Conservation (phyloP, 768 basidiomycete genomes). For the Boletus fagicola region DNA sequence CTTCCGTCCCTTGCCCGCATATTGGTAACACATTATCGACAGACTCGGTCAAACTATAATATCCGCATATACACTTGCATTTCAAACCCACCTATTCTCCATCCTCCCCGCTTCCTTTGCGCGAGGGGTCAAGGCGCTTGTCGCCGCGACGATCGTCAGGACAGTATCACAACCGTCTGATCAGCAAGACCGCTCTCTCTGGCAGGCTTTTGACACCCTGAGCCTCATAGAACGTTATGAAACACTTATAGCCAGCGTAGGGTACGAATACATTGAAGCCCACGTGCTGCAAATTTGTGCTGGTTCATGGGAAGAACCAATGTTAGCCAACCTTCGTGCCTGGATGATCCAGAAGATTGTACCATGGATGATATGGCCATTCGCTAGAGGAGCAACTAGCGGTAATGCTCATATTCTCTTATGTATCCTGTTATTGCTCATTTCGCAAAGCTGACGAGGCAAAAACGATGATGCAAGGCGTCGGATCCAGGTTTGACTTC, state of each 20-base stretch:
- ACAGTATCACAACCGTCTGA: constrained; percentile 25
- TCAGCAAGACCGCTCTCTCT: constrained; percentile 39
- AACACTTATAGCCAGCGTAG: constrained; percentile 75
- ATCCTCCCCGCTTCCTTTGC: constrained; percentile 67
- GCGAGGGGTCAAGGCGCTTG: constrained; percentile 63
- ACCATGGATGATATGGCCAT: constrained; percentile 82
- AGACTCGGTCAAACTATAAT: constrained; percentile 63
- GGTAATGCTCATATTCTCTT: constrained; percentile 37
- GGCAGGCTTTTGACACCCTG: constrained; percentile 64
- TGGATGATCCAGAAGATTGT: constrained; percentile 84
- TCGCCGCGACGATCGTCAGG: constrained; percentile 50
- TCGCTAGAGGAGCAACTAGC: constrained; percentile 62
- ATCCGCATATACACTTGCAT: constrained; percentile 61
- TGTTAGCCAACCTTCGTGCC: constrained; percentile 56
- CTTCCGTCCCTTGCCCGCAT: neutral
- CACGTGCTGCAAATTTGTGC: constrained; percentile 66
- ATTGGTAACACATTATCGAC: constrained; percentile 11
- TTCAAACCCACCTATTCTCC: constrained; percentile 75
- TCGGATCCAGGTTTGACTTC: constrained; percentile 85
- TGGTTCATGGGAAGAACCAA: constrained; percentile 65
- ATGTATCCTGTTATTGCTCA: constrained; percentile 3
- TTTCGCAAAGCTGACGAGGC: constrained; percentile 61
- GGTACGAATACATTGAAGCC: constrained; percentile 81
- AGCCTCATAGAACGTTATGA: constrained; percentile 84
- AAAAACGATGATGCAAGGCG: constrained; percentile 66